These are phyloP conservation scores for Ogataea angusta DNA, from an alignment of 805 yeast species.

Conservation along the genomic window DNA sequence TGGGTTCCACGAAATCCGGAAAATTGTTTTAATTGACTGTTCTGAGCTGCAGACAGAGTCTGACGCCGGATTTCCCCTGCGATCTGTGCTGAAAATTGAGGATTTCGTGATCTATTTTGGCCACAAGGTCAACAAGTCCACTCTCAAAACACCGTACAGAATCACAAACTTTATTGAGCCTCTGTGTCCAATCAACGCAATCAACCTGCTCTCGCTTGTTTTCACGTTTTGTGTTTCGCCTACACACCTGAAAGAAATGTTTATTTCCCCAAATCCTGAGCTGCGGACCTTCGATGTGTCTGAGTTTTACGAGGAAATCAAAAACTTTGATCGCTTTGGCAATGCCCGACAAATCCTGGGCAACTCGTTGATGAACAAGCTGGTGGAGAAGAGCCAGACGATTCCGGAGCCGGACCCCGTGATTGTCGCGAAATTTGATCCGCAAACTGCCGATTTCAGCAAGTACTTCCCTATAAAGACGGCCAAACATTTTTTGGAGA, in stretches of 20 bases:
- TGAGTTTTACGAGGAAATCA: constrained; percentile 27
- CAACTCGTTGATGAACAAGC: constrained; percentile 17
- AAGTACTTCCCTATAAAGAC: constrained; percentile 14
- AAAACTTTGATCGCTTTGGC: constrained; percentile 27
- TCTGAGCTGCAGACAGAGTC: constrained; percentile 6
- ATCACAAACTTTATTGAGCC: constrained; percentile 26
- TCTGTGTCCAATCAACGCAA: constrained; percentile 23
- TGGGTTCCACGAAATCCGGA: constrained; percentile 25
- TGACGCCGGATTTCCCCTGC: constrained; percentile 21
- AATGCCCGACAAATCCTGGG: constrained; percentile 24
- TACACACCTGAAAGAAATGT: constrained; percentile 14
- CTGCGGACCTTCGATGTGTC: constrained; percentile 28
- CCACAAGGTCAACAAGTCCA: constrained; percentile 26
- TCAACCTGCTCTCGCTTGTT: constrained; percentile 29
- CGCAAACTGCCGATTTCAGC: background rate
- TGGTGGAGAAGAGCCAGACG: constrained; percentile 12
- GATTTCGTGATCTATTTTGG: constrained; percentile 28
- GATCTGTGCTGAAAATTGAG: constrained; percentile 26
- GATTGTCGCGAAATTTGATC: background rate
- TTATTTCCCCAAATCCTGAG: constrained; percentile 22
- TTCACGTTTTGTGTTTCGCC: constrained; percentile 29
- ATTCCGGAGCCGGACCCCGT: background rate
- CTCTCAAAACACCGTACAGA: constrained; percentile 26
- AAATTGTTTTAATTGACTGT: constrained; percentile 30
- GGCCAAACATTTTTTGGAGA: constrained; percentile 19